phyloP scores from a whole-genome alignment of 2,329 filamentous ascomycete genomes.

The Cadophora sp. region DNA sequence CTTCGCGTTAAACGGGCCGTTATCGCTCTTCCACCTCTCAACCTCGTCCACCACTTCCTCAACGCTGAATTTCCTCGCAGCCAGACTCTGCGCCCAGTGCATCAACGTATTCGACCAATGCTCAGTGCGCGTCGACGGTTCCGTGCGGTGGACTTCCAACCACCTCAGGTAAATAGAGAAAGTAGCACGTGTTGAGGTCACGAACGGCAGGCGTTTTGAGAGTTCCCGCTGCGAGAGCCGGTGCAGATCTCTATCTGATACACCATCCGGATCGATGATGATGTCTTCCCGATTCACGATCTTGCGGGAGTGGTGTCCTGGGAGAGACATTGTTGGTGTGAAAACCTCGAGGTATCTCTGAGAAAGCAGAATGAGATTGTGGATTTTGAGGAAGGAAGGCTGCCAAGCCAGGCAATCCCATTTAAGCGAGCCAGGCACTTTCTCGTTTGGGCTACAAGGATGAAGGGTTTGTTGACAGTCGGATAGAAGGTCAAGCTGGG shows the following conservation, averaged over 20 bases:
- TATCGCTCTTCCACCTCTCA: slow-evolving; percentile 31
- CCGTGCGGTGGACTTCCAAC: slow-evolving; percentile 38
- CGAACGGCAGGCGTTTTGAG: slow-evolving; percentile 29
- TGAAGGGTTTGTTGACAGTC: neutral
- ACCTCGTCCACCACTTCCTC: slow-evolving; percentile 30
- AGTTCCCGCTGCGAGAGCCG: slow-evolving; percentile 33
- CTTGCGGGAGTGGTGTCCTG: neutral
- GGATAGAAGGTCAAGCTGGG: neutral
- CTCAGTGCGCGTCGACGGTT: slow-evolving; percentile 25
- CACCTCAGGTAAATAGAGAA: slow-evolving; percentile 38
- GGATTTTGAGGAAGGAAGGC: neutral
- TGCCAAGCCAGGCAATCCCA: neutral
- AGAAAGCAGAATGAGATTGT: neutral
- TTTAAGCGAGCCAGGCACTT: slow-evolving; percentile 2
- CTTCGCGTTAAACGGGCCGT: slow-evolving; percentile 19
- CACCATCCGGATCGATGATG: slow-evolving; percentile 22
- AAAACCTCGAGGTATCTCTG: neutral
- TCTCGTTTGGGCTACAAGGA: neutral
- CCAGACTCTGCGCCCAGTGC: slow-evolving; percentile 39
- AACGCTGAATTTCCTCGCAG: slow-evolving; percentile 28
- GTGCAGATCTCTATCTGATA: slow-evolving; percentile 34
- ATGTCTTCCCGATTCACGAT: neutral
- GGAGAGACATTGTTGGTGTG: neutral
- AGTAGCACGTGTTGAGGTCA: slow-evolving; percentile 25
- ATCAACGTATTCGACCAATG: slow-evolving; percentile 38